Evolutionary conservation across 306 rosid species (phyloP), one percentile per base, ranked within the genome.

Genomic region (Lotus japonicus): DNA sequence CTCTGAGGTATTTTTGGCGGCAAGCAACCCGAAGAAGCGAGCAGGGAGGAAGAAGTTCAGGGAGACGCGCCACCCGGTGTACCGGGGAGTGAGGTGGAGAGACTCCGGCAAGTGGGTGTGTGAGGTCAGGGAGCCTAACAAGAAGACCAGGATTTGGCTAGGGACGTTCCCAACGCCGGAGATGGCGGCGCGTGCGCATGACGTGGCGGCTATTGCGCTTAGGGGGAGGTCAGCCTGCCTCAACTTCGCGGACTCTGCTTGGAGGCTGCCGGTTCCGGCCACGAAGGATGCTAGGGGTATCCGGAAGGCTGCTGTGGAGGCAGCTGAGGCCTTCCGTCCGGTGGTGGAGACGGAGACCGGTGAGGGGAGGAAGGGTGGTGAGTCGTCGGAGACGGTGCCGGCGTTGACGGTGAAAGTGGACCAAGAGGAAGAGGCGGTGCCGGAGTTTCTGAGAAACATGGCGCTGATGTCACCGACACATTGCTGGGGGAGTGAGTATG

Each of bases 151-250:
- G 66, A 81, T 81, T 48, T 81, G 85, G 85, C 80, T 81, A 0
- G 85, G 85, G 6, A 94, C 97, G 0, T 94, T 90, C n/a, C 89
- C 84, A 3, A 90, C 89, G 0, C 81, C 83, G 0, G 97, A 88
- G 11, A 94, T 94, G 99, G 99, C 97, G 1, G 96, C 97, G 28
- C 87, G 97, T 16, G 99, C 99, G 0, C 90, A 94, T 38, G 97
- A 94, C 63, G 99, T 90, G 43, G 99, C 99, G 0, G 99, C 90
- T 0, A 71, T 82, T 4, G 87, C 96, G 0, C 77, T 94, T 0
- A 53, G 95, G 7, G 97, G 99, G 0, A 67, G 81, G 12, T 71
- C 85, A 0, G 95, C 96, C 1, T 87, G 95, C 53, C 76, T 88
- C 16, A 94, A 94, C 5, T 94, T 94, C 8, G 97, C 96, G 0